Percentiles rank a stretch among this genome's conserved stretches.
These are phyloP conservation scores for Aspergillus udagawae DNA, from an alignment of 2,329 filamentous ascomycete genomes.

Conservation along the genomic window DNA sequence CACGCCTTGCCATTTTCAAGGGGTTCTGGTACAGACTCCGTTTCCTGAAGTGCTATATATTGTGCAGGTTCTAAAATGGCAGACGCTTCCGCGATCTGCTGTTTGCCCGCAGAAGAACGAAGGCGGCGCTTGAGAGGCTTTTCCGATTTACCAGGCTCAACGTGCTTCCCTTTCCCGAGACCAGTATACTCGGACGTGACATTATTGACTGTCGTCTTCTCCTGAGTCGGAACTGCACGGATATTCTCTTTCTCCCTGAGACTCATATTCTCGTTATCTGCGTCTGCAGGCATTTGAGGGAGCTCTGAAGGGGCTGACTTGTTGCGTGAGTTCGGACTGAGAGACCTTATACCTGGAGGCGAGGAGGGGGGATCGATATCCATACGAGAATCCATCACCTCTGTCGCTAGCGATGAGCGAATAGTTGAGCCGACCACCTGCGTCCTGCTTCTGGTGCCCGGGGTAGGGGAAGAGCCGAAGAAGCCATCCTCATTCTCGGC, in stretches of 20 bases:
- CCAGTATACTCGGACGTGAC: background rate
- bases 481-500: slow-evolving; percentile 43
- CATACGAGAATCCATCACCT: slow-evolving; percentile 16
- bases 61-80: background rate
- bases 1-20: background rate
- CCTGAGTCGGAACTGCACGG: background rate
- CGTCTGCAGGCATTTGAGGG: slow-evolving; percentile 4
- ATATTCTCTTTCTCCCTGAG: slow-evolving; percentile 1
- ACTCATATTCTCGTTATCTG: slow-evolving; percentile 11
- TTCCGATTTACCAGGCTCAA: background rate
- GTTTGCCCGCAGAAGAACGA: slow-evolving; percentile 22
- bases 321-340: slow-evolving; percentile 18
- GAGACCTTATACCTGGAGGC: slow-evolving; percentile 27
- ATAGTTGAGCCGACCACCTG: slow-evolving; percentile 25
- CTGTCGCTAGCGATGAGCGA: slow-evolving; percentile 33
- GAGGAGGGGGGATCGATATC: slow-evolving; percentile 33
- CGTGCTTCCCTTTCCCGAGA: slow-evolving; percentile 1
- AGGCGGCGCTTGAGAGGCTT: slow-evolving; percentile 16
- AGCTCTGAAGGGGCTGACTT: slow-evolving; percentile 2
- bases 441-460: slow-evolving; percentile 36
- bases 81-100: background rate
- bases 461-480: slow-evolving; percentile 51
- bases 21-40: background rate
- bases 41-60: background rate
- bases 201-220: background rate